These are phyloP conservation scores for Calophaca sinica DNA, from an alignment of 306 rosid genomes.

Conservation along the genomic window DNA sequence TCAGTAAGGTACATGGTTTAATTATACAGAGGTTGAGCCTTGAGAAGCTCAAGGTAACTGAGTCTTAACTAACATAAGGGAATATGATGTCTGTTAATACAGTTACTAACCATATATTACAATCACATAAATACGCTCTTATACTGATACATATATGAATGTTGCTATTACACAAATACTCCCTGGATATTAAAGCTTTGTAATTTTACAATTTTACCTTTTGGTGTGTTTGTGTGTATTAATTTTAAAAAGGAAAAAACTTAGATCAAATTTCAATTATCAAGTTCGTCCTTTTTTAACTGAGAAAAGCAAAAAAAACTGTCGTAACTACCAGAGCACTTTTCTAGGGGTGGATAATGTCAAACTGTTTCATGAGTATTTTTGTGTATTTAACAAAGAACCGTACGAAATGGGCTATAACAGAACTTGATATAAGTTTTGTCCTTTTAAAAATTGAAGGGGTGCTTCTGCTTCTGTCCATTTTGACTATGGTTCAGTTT, in stretches of 20 bases:
- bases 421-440: too few species aligned
- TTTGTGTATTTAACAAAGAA: too few species aligned
- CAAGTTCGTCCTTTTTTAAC: too few species aligned
- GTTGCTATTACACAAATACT: constrained; percentile 24
- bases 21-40: not conserved
- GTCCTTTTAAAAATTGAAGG: constrained; percentile 26
- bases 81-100: constrained; percentile 13
- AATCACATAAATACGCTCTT: not conserved
- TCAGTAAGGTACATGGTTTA: not conserved
- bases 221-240: constrained; percentile 24
- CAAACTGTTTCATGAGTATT: too few species aligned
- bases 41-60: constrained; percentile 18
- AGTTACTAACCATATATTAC: not conserved
- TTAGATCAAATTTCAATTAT: too few species aligned
- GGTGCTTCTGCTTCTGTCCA: constrained; percentile 12
- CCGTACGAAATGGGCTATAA: too few species aligned
- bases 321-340: too few species aligned
- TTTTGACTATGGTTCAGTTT: constrained; percentile 34
- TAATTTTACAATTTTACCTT: constrained; percentile 32
- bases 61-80: constrained; percentile 8
- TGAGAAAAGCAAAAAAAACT: too few species aligned
- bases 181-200: constrained; percentile 33
- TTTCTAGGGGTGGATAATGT: too few species aligned
- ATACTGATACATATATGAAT: not conserved
- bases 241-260: not conserved